These are phyloP conservation scores for Protostelium mycophagum DNA, from an alignment of 78 protist species.

Conservation along the genomic window DNA sequence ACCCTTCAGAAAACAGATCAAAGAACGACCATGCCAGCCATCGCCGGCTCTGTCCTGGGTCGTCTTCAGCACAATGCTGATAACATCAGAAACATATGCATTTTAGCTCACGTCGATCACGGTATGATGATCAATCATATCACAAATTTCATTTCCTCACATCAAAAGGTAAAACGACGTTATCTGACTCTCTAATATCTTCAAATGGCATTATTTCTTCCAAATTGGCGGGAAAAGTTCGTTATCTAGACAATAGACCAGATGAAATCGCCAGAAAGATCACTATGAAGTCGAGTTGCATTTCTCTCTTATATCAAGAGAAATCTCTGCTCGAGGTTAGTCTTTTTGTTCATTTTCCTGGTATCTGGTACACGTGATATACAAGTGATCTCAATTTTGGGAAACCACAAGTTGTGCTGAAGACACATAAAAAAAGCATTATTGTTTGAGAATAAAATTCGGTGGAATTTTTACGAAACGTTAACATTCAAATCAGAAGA, in stretches of 20 bases:
- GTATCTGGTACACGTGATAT: background rate
- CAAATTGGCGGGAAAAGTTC: slow-evolving; percentile 82
- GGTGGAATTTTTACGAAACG: no score
- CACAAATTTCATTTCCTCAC: background rate
- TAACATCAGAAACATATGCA: slow-evolving; percentile 83
- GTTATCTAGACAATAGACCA: slow-evolving; percentile 85
- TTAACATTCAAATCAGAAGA: background rate
- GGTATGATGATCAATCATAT: slow-evolving; percentile 76
- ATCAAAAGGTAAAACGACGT: slow-evolving; percentile 87
- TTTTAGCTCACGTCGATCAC: slow-evolving; percentile 97
- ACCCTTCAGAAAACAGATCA: no score
- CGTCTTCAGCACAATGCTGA: slow-evolving; percentile 20
- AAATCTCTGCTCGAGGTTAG: background rate
- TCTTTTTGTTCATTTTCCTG: background rate
- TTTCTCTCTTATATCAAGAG: slow-evolving; percentile 67
- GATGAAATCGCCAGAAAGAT: slow-evolving; percentile 95
- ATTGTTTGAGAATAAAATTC: no score
- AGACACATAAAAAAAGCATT: no score
- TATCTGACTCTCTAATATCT: slow-evolving; percentile 87
- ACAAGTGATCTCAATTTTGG: background rate
- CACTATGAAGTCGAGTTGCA: slow-evolving; percentile 95
- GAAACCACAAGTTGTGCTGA: no score
- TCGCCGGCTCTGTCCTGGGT: background rate
- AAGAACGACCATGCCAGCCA: background rate
- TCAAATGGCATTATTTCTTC: slow-evolving; percentile 88